Base-by-base conservation (phyloP, 2,329 filamentous ascomycete genomes). In the Rhinocladiella mackenziei region DNA sequence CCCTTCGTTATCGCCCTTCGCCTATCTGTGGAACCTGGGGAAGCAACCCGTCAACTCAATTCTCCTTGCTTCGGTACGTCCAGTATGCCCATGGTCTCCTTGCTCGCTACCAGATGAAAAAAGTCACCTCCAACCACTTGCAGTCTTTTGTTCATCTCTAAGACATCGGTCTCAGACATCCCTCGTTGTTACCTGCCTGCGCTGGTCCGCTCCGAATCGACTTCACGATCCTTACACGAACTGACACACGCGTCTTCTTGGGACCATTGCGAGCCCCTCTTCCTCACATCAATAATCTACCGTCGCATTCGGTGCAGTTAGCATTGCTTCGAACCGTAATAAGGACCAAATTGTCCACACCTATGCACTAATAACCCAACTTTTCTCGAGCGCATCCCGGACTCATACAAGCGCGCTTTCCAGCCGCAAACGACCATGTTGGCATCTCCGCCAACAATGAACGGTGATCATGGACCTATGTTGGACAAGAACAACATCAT, bases 401-500 rank as follows among this genome's bases (percentile, higher is more conserved):
- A 30, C n/a, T 43, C n/a, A 19, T 8, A 22, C n/a, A 32, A 19
- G 23, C 37, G 33, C 23, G 7, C 31, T 10, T 19, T 17, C 22
- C 11, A 23, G 32, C 25, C 28, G 4, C 13, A 9, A 36, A 29
- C 57, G 20, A 48, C 54, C 35, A 64, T 63, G n/a, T 46, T 65
- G 39, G 57, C 62, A 37, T 45, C 63, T 34, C 66, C 67, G 11
- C 65, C 66, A 39, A 57, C 63, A 44, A 69, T 41, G 33, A 47
- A 39, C 17, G 45, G 39, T 39, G 56, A 51, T 22, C 45, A 74
- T 34, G 80, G 80, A 33, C 78, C 78, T 48, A 78, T 89, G 50
- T 71, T 87, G 59, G 85, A 89, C 49, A 88, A 85, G 48, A 78
- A 86, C 65, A 96, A 95, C 66, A 94, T 98, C 65, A 95, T 98